Evolutionary conservation across 805 yeast genomes (phyloP), one percentile per base, ranked within the genome.

Genomic region (Barnettozyma salicaria): DNA sequence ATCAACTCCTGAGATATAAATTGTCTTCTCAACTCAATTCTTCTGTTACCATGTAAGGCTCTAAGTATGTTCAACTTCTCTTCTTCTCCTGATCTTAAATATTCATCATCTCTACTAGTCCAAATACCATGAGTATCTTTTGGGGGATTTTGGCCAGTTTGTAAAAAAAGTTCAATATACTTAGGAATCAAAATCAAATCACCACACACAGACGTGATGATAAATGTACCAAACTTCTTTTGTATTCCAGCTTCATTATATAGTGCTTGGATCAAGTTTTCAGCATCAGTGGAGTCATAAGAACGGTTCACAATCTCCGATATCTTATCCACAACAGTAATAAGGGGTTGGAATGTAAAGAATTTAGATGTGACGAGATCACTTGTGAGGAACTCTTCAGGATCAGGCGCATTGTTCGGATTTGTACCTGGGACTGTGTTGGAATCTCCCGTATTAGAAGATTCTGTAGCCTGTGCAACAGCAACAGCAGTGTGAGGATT

Each of bases 201-300:
- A 52, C 73, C 73, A 33, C 70, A 64, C 20, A 67, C 57, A 9
- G 63, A 59, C 0, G 70, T 65, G 30, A 67, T 52, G 18, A 68
- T 63, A 36, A 60, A 60, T 2, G 67, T 62, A 40, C 70, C 68
- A 40, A 67, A 68, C 18, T 59, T 59, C 36, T 57, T 63, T 28
- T 67, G 57, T 9, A 68, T 59, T 35, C 73, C 73, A 5, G 63
- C 57, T 36, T 66, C 72, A 14, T 55, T 60, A 36, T 59, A 58
- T n/a, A 67, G 40, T 13, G 63, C 63, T 27, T 61, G 59, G 7
- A 67, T 65, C 34, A 67, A 52, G 37, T 59, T 58, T 34, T 66
- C 72, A 11, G 72, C 71, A 43, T 66, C 69, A 5, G 64, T 59
- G 13, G 64, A 58, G 20, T 60, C 64, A 40, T 64, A 67, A 34